Conservation (phyloP, 2,329 filamentous ascomycete genomes). For the Didymella lethalis region DNA sequence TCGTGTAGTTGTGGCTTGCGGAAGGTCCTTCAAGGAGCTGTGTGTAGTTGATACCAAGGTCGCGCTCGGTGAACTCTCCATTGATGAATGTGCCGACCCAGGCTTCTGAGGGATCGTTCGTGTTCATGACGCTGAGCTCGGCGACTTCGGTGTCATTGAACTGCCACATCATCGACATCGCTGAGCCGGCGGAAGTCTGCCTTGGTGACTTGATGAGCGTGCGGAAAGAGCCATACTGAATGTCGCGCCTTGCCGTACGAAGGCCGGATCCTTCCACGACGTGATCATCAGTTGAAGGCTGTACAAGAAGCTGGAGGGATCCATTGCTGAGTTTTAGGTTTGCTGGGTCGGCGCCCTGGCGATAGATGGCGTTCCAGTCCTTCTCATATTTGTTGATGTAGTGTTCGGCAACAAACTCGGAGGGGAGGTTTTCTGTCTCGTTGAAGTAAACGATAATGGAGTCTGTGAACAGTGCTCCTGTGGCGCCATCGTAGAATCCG, state of each 20-base stretch:
- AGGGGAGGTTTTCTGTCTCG: conserved; percentile 51
- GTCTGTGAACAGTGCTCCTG: conserved; percentile 55
- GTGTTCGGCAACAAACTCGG: conserved; percentile 51
- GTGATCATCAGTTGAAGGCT: conserved; percentile 47
- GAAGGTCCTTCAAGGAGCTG: conserved; percentile 39
- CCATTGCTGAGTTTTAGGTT: conserved; percentile 52
- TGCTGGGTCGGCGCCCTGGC: conserved; percentile 52
- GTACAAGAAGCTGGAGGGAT: conserved; percentile 49
- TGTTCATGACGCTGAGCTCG: conserved; percentile 58
- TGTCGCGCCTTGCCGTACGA: conserved; percentile 55
- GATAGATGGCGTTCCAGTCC: conserved; percentile 57
- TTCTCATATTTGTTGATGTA: conserved; percentile 57
- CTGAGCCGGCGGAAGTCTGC: conserved; percentile 50
- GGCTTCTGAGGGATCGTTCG: conserved; percentile 48
- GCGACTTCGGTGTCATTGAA: conserved; percentile 56
- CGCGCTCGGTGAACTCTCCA: conserved; percentile 49
- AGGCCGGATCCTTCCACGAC: conserved; percentile 56
- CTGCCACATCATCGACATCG: conserved; percentile 56
- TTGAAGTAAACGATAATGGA: conserved; percentile 61
- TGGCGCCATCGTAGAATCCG: conserved; percentile 55
- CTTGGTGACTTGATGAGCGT: conserved; percentile 53
- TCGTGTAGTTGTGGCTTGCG: conserved; percentile 51
- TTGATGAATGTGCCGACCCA: conserved; percentile 52
- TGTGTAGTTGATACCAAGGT: conserved; percentile 54
- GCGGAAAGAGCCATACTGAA: conserved; percentile 59